Evolutionary conservation across 305 asterid species (phyloP).

Genomic region (Coffea humblotiana): DNA sequence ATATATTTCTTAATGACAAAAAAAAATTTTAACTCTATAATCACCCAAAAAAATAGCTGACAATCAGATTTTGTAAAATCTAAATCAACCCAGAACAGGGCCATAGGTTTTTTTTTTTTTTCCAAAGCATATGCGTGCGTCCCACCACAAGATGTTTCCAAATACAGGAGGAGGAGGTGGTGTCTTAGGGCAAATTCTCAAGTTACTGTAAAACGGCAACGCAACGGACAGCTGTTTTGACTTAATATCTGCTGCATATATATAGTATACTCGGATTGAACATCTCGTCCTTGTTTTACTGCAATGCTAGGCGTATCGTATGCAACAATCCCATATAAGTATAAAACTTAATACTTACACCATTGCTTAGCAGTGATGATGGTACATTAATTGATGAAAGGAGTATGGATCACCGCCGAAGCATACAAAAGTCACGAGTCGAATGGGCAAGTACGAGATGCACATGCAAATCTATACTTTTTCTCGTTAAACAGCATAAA

Average conservation of each 20-base stretch:
- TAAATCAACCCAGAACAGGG: too few species aligned
- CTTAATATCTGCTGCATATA: constrained; percentile 19
- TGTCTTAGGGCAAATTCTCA: background rate
- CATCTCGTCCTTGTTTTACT: constrained; percentile 5
- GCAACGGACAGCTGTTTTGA: background rate
- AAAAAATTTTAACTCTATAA: too few species aligned
- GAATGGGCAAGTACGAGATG: constrained; percentile 8
- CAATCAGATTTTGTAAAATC: too few species aligned
- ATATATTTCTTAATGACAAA: too few species aligned
- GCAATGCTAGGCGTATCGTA: too few species aligned
- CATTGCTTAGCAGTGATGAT: background rate
- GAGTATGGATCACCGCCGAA: background rate
- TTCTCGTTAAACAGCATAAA: constrained; percentile 25
- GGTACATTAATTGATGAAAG: constrained; percentile 1
- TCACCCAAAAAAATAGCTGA: too few species aligned
- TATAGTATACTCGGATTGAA: constrained; percentile 11
- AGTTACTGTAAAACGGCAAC: background rate
- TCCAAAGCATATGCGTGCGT: too few species aligned
- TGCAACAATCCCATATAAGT: background rate
- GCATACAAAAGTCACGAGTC: constrained; percentile 18
- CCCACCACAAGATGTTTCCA: too few species aligned
- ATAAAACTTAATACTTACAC: background rate
- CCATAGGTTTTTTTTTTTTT: too few species aligned
- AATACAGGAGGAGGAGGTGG: too few species aligned
- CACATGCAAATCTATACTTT: constrained; percentile 33